A percentile compares a stretch with the other conserved stretches of the same genome.
Conservation (phyloP, 2,329 filamentous ascomycete genomes). For the Penicillium sp. region DNA sequence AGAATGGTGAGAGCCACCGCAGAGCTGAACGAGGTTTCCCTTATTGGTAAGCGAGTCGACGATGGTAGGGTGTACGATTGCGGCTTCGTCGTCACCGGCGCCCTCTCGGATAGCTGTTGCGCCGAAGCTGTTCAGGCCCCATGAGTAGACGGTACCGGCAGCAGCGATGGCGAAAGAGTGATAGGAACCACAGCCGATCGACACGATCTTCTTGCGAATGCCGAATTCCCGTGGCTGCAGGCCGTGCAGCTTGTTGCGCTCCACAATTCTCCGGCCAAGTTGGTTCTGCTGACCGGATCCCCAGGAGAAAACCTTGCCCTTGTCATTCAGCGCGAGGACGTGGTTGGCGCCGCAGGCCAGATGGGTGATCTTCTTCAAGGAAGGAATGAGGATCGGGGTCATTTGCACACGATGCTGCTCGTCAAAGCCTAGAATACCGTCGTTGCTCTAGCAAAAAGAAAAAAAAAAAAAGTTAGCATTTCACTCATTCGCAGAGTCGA, state of each 20-base stretch:
- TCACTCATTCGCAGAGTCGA: too few species aligned
- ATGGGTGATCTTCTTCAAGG: slow-evolving; percentile 59
- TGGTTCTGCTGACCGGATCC: slow-evolving; percentile 71
- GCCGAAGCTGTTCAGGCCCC: slow-evolving; percentile 87
- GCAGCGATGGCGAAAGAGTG: slow-evolving; percentile 78
- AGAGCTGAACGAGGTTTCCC: slow-evolving; percentile 69
- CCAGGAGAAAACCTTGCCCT: slow-evolving; percentile 66
- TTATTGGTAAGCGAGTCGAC: slow-evolving; percentile 67
- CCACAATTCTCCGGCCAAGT: slow-evolving; percentile 66
- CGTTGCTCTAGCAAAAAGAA: slow-evolving; percentile 56
- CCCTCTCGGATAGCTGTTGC: slow-evolving; percentile 71
- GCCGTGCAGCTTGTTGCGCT: slow-evolving; percentile 60
- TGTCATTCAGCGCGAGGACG: slow-evolving; percentile 60
- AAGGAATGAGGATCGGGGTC: slow-evolving; percentile 53
- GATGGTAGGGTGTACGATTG: slow-evolving; percentile 71
- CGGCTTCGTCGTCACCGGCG: slow-evolving; percentile 70
- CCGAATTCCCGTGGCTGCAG: slow-evolving; percentile 62
- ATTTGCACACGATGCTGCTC: slow-evolving; percentile 49
- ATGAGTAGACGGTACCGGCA: slow-evolving; percentile 73
- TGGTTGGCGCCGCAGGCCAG: slow-evolving; percentile 63
- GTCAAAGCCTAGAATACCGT: slow-evolving; percentile 65
- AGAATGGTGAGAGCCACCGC: slow-evolving; percentile 78
- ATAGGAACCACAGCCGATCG: slow-evolving; percentile 73
- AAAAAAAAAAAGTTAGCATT: background rate
- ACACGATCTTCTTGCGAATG: slow-evolving; percentile 62